These are phyloP conservation scores for Penicillium samsonianum DNA, from an alignment of 495 filamentous ascomycete genomes.

Conservation along the genomic window DNA sequence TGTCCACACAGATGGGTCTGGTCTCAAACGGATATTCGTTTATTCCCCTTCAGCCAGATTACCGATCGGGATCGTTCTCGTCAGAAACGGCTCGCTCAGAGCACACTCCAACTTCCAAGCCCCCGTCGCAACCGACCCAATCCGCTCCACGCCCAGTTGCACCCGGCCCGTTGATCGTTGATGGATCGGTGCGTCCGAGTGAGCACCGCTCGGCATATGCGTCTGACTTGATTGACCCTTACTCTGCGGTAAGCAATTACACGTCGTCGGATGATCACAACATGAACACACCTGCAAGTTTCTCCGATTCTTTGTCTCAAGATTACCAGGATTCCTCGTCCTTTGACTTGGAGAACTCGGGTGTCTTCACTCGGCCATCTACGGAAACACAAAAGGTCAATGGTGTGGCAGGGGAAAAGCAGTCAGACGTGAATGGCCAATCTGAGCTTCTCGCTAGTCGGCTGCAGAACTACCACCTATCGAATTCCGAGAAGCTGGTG, in stretches of 20 bases:
- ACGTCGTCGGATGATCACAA: constrained; percentile 47
- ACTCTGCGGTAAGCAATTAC: constrained; percentile 34
- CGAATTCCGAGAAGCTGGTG: constrained; percentile 38
- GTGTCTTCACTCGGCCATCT: constrained; percentile 32
- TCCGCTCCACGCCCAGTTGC: constrained; percentile 27
- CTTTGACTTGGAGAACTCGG: constrained; percentile 39
- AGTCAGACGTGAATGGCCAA: constrained; percentile 23
- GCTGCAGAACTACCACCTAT: constrained; percentile 42
- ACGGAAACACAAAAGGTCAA: constrained; percentile 28
- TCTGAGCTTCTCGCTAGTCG: constrained; percentile 40
- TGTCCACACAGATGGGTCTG: constrained; percentile 51
- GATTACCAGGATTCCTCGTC: constrained; percentile 42
- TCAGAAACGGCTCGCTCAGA: constrained; percentile 30
- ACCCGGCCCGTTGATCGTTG: constrained; percentile 44
- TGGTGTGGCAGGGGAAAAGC: constrained; percentile 21
- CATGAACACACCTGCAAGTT: constrained; percentile 44
- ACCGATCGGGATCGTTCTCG: constrained; percentile 39
- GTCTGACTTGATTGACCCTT: constrained; percentile 36
- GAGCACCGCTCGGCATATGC: constrained; percentile 32
- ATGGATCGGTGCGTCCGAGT: constrained; percentile 46
- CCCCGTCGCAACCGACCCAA: constrained; percentile 26
- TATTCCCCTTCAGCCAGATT: constrained; percentile 43
- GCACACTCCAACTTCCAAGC: constrained; percentile 19
- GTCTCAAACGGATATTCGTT: constrained; percentile 48
- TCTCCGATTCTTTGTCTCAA: constrained; percentile 45